These are phyloP conservation scores for Gaeumannomyces sp. DNA, from an alignment of 2,329 filamentous ascomycete genomes.

Conservation along the genomic window DNA sequence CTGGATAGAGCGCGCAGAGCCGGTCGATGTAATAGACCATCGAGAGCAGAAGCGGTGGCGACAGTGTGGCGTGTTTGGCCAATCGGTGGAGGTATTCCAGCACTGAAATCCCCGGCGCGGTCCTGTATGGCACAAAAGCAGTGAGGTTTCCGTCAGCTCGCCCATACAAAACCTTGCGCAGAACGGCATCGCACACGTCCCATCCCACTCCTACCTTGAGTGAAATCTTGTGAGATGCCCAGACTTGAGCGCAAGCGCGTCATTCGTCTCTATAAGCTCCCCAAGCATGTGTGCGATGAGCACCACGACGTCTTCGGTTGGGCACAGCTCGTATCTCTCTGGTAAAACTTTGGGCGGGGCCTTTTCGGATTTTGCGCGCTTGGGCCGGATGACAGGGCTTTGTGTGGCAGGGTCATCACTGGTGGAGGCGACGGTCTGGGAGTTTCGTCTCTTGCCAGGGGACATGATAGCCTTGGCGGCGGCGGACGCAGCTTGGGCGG, in stretches of 20 bases:
- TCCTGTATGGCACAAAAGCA: constrained; percentile 29
- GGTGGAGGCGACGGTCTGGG: constrained; percentile 23
- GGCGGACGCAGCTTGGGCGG: background rate
- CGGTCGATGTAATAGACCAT: constrained; percentile 99
- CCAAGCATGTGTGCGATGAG: constrained; percentile 93
- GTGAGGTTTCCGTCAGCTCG: constrained; percentile 17
- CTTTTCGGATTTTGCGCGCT: constrained; percentile 46
- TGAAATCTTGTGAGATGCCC: constrained; percentile 91
- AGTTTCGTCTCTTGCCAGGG: constrained; percentile 38
- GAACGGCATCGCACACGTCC: background rate
- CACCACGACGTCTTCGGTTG: constrained; percentile 79
- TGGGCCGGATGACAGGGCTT: constrained; percentile 27
- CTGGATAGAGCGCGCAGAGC: constrained; percentile 82
- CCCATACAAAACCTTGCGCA: background rate
- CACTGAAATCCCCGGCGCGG: constrained; percentile 84
- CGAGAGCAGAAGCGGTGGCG: constrained; percentile 87
- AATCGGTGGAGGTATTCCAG: constrained; percentile 88
- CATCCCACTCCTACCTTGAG: constrained; percentile 58
- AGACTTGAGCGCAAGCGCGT: constrained; percentile 75
- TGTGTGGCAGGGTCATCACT: background rate
- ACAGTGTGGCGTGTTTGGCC: constrained; percentile 88
- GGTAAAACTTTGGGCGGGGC: constrained; percentile 57
- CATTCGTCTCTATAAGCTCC: constrained; percentile 90
- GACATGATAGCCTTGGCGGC: constrained; percentile 20
- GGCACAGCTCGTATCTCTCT: constrained; percentile 71